Evolutionary conservation across 176 grass and related monocot species (phyloP).

Genomic region (Avena atlantica): DNA sequence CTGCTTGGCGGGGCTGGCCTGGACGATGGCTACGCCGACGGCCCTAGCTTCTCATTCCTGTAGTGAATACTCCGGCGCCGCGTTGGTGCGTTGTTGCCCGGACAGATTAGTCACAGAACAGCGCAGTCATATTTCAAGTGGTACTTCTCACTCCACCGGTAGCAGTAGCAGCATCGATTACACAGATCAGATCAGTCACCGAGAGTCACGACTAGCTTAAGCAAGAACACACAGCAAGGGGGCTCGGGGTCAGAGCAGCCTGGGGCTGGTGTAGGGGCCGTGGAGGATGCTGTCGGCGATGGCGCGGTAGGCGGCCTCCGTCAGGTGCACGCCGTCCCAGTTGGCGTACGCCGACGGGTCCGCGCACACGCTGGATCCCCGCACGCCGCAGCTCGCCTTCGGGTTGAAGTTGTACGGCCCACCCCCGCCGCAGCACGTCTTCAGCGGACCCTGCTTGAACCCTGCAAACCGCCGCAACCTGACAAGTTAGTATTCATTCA

Average conservation of each 20-base stretch:
- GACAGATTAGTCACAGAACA: neutral
- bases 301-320: conserved; percentile 77
- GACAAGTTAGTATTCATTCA: neutral
- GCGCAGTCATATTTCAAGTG: neutral
- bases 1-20: too few species aligned
- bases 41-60: too few species aligned
- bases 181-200: neutral
- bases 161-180: neutral
- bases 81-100: too few species aligned
- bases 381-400: conserved; percentile 59
- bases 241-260: conserved; percentile 47
- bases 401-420: conserved; percentile 94
- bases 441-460: conserved; percentile 66
- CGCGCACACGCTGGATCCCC: conserved; percentile 65
- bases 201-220: conserved; percentile 20
- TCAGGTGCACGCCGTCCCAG: conserved; percentile 92
- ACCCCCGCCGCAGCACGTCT: conserved; percentile 74
- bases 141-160: too few species aligned
- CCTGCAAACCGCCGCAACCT: conserved; percentile 49
- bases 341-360: conserved; percentile 76
- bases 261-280: conserved; percentile 66
- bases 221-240: neutral
- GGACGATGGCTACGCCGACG: too few species aligned
- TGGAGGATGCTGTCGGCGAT: conserved; percentile 71
- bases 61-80: too few species aligned